Evolutionary conservation across 768 basidiomycete genomes (phyloP), one percentile per base, ranked within the genome.

Genomic region (Hygrophorus pudorinus): DNA sequence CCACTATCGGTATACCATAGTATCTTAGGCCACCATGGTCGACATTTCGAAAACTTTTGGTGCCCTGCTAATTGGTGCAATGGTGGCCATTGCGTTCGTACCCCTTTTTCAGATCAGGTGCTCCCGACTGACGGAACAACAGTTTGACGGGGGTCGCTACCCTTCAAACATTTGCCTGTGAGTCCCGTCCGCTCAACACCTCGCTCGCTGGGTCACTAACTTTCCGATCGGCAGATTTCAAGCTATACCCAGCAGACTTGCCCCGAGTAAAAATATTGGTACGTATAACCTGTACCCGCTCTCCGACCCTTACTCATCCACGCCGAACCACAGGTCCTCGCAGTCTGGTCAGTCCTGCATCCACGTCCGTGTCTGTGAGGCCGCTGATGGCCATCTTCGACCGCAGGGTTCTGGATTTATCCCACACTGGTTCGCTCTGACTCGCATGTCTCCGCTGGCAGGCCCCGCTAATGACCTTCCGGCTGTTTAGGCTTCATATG

Each of bases 321-420:
- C 16, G 21, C 20, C 6, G 35, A n/a, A 33, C 14, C 12, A 20
- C 34, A 48, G 41, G 47, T 48, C 5, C 35, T 21, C 3, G 28
- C 33, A 18, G 39, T 54, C n/a, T 52, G 51, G 51, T 50, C 28
- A 8, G 28, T 32, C 28, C 9, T 17, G 10, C 17, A 5, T 35
- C n/a, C 38, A 16, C 27, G 11, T 39, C n/a, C 31, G n/a, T 14
- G n/a, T n/a, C n/a, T n/a, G n/a, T n/a, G n/a, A n/a, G 11, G 20
- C 21, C 28, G 3, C n/a, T 24, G 14, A 4, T 13, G 32, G 28
- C 8, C 34, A 21, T 9, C 38, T 16, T 13, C n/a, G n/a, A 7
- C 13, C 14, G 1, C 24, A 54, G 51, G 66, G 0, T 42, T 1
- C 51, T 67, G 31, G 65, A 67, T 39, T 51, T 53, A 13, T 18